Evolutionary conservation across 352 stramenopile species (phyloP), one percentile per base, ranked within the genome.

Genomic region (Plasmopara halstedii): DNA sequence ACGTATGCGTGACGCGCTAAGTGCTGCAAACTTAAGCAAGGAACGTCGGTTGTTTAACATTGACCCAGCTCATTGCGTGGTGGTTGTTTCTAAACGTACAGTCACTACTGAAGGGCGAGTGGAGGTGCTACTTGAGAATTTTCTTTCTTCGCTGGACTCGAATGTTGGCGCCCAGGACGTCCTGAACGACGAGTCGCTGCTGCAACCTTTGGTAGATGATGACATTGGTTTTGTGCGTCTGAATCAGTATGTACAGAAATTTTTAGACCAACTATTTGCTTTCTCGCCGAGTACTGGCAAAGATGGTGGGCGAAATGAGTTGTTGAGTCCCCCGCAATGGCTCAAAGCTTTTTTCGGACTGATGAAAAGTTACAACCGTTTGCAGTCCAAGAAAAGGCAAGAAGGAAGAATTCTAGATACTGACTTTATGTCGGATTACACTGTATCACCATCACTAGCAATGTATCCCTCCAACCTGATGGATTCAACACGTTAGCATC

Each of bases 41-140:
- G 77, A 89, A 38, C 63, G 74, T 0, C 73, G 77, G 1, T 35
- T 85, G 21, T 85, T 84, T 35, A 79, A 82, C 18, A 46, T 85
- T 21, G 77, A 89, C 23, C 68, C 73, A n/a, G 55, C 74, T 5
- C 77, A 89, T 49, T 77, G 70, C 34, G 77, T 83, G 0, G 70
- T 83, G 7, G 61, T 89, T 14, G 56, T 89, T 7, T 82, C 74
- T 0, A 50, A 51, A 34, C 44, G 50, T 5, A 58, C 64, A 5
- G 57, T 44, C 5, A 73, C 58, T 5, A 39, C 47, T 0, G 46
- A 65, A 4, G 66, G 69, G 29, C 45, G 54, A 13, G 33, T 68
- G 2, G 70, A 75, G 19, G 41, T 38, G 1, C 64, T 68, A 11
- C 52, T 89, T 4, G 59, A 66, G 4, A 36, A 64, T 13, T 50